These are phyloP conservation scores for Cardiospermum halicacabum DNA, from an alignment of 345 rosid species.

Conservation along the genomic window DNA sequence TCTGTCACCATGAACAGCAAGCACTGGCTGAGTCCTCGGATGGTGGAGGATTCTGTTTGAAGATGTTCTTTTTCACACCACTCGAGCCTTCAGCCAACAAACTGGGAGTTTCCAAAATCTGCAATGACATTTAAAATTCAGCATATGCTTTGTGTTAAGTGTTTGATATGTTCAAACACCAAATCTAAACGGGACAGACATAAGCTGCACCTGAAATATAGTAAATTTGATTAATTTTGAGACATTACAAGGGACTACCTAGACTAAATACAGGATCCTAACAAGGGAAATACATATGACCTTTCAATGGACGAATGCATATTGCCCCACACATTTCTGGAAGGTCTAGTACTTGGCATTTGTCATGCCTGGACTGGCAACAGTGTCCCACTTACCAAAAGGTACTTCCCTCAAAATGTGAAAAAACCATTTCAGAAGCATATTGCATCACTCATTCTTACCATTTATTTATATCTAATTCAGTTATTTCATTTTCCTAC, in stretches of 20 bases:
- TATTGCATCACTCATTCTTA: background rate
- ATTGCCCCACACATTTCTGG: background rate
- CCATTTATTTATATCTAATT: no score
- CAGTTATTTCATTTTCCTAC: no score
- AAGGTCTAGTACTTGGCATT: background rate
- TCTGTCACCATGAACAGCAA: conserved; percentile 50
- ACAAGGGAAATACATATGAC: background rate
- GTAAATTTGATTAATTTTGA: background rate
- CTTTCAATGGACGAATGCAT: background rate
- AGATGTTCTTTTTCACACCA: conserved; percentile 78
- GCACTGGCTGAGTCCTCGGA: conserved; percentile 37
- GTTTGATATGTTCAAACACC: background rate
- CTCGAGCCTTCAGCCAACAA: conserved; percentile 69
- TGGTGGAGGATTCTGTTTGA: conserved; percentile 63
- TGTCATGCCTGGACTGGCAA: no score
- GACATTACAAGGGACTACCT: background rate
- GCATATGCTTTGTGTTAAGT: background rate
- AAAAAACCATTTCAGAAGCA: no score
- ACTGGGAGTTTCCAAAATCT: conserved; percentile 92
- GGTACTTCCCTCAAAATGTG: no score
- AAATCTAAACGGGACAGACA: background rate
- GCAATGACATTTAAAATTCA: conserved; percentile 12
- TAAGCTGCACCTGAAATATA: background rate
- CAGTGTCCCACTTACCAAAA: no score
- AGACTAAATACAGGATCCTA: background rate